Evolutionary conservation across 306 rosid species (phyloP).

Genomic region (Vigna nakashimae): DNA sequence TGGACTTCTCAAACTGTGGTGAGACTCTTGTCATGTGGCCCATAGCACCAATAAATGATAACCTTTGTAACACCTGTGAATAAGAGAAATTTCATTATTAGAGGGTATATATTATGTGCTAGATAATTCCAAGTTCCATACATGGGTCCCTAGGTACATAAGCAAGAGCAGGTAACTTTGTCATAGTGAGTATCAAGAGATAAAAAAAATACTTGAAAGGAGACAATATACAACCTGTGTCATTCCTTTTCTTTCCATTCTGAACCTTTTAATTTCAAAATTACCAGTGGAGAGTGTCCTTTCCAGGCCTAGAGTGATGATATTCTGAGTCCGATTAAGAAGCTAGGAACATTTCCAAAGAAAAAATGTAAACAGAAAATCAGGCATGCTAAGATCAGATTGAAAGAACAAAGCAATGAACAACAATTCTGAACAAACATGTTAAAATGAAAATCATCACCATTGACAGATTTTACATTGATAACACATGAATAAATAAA

Average conservation of each 20-base stretch:
- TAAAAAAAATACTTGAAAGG: background rate
- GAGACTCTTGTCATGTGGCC: constrained; percentile 78
- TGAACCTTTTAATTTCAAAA: constrained; percentile 80
- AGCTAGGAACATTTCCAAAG: constrained; percentile 43
- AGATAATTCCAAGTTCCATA: background rate
- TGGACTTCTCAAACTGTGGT: constrained; percentile 96
- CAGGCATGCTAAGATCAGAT: constrained; percentile 13
- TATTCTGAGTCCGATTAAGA: constrained; percentile 37
- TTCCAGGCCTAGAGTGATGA: constrained; percentile 71
- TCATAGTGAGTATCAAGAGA: background rate
- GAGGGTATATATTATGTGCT: background rate
- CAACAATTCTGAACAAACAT: constrained; percentile 24
- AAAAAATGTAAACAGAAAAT: constrained; percentile 15
- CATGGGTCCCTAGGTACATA: background rate
- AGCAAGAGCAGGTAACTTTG: constrained; percentile 1
- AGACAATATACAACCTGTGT: constrained; percentile 69
- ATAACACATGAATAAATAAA: constrained; percentile 23
- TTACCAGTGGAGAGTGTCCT: constrained; percentile 93
- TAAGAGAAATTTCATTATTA: constrained; percentile 6
- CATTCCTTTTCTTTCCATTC: constrained; percentile 89
- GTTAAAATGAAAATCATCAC: constrained; percentile 20
- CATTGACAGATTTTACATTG: constrained; percentile 9
- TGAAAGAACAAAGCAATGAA: constrained; percentile 14
- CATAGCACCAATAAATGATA: constrained; percentile 57
- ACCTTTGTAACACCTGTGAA: constrained; percentile 74